Base-by-base conservation (phyloP, 768 basidiomycete genomes). In the Gyrodon lividus region DNA sequence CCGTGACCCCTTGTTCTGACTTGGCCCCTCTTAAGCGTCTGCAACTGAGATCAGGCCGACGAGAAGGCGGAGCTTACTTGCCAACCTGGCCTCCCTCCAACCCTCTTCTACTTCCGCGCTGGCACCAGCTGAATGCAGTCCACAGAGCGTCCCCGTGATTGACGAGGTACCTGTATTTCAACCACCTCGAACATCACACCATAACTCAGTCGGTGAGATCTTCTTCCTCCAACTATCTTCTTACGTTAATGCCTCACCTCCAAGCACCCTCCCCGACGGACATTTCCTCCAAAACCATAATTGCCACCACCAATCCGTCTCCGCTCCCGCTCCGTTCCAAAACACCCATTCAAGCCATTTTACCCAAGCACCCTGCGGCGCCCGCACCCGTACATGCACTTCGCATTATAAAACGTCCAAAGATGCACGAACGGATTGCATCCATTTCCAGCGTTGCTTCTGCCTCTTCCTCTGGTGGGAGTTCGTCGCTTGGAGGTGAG, bases 391-490 rank as follows among this genome's bases (percentile, higher is more conserved):
- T 64, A 8, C 68, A 66, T 4, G 66, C 64, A 12, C 56, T 66
- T 12, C 61, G 66, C 10, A 64, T 67, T 24, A 48, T 62, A 52
- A 70, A 69, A 52, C 59, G 64, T 5, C 62, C 59, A 44, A 63
- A 63, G 43, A 10, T 57, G 14, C 61, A 62, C 30, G 54, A 59
- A 16, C 61, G 62, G 17, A 34, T 52, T 3, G 41, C 42, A 6
- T 65, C 65, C n/a, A 24, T 50, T 13, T 54, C 54, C 14, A 57
- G 58, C 46, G 43, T 42, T 12, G 16, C 30, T 17, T 52, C 51
- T 12, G 49, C 51, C 19, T 28, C 38, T 39, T 19, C 51, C 14
- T 31, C 31, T 12, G 51, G 19, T 20, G 37, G 51, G 48, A 52
- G 51, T 28, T 37, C 35, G n/a, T 37, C 17, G 35, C n/a, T 7